These are phyloP conservation scores for Fusarium continuum DNA, from an alignment of 2,329 filamentous ascomycete species.

Conservation along the genomic window DNA sequence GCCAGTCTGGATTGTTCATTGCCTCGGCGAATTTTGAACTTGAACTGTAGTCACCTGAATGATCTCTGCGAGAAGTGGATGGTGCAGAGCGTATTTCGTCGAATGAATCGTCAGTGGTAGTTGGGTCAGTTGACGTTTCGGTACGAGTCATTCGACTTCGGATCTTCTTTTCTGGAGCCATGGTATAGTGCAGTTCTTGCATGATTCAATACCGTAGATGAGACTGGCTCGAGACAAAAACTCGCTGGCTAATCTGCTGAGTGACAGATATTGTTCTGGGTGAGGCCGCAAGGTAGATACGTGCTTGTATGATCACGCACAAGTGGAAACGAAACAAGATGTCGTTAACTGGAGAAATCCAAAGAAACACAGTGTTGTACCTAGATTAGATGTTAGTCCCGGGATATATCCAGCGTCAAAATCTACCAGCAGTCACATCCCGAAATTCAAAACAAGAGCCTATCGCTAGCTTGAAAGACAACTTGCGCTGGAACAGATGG, in stretches of 20 bases:
- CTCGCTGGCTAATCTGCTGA: too few species aligned
- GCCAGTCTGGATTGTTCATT: constrained; percentile 51
- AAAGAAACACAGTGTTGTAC: background rate
- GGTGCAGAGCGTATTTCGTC: constrained; percentile 16
- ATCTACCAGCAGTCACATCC: too few species aligned
- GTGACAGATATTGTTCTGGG: too few species aligned
- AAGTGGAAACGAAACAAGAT: too few species aligned
- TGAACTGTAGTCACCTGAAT: constrained; percentile 29
- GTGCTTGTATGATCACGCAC: too few species aligned
- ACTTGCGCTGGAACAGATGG: background rate
- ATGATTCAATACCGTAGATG: background rate
- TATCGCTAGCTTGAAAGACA: background rate
- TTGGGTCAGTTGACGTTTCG: constrained; percentile 1
- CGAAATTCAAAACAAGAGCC: background rate
- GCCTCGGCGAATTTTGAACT: constrained; percentile 44
- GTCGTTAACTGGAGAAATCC: too few species aligned
- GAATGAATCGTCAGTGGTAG: constrained; percentile 17
- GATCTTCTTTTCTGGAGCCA: constrained; percentile 15
- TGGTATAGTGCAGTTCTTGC: background rate
- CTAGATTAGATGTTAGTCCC: background rate
- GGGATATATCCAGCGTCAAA: background rate
- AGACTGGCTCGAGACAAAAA: background rate
- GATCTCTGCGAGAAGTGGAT: constrained; percentile 9
- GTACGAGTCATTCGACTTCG: constrained; percentile 8
- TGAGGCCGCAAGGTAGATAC: too few species aligned